Evolutionary conservation across 2,329 filamentous ascomycete genomes (phyloP).

Genomic region (Aspergillus costaricaensis): DNA sequence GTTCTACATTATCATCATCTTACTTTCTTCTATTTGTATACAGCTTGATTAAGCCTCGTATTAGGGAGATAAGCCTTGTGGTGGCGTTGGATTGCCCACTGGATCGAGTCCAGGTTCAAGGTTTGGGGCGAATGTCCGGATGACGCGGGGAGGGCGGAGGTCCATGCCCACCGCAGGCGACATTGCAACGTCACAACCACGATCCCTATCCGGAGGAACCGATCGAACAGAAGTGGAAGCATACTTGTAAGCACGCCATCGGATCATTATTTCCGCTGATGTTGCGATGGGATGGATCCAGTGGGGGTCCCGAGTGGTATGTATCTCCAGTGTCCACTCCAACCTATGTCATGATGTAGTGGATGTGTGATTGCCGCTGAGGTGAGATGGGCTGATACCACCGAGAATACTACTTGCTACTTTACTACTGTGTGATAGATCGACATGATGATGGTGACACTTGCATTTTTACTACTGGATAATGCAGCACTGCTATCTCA

Average conservation of each 20-base stretch:
- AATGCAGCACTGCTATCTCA: no score
- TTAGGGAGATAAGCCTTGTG: background rate
- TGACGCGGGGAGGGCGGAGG: background rate
- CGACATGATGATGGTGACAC: no score
- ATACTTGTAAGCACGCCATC: background rate
- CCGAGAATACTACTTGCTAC: background rate
- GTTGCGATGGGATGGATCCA: no score
- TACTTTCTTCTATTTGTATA: no score
- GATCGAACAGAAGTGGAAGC: background rate
- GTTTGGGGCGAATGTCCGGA: background rate
- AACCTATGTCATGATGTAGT: no score
- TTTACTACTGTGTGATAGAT: no score
- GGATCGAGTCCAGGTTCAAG: background rate
- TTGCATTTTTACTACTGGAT: no score
- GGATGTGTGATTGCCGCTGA: background rate
- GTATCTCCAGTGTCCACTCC: no score
- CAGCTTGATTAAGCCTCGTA: background rate
- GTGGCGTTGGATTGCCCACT: background rate
- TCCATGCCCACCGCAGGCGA: background rate
- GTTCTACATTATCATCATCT: background rate
- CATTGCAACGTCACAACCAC: background rate
- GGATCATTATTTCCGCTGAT: background rate
- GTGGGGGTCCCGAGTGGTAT: no score
- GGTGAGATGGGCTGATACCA: background rate
- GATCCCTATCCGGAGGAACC: background rate